phyloP scores from a whole-genome alignment of 2,329 filamentous ascomycete species.

The Colletotrichum orbiculare region DNA sequence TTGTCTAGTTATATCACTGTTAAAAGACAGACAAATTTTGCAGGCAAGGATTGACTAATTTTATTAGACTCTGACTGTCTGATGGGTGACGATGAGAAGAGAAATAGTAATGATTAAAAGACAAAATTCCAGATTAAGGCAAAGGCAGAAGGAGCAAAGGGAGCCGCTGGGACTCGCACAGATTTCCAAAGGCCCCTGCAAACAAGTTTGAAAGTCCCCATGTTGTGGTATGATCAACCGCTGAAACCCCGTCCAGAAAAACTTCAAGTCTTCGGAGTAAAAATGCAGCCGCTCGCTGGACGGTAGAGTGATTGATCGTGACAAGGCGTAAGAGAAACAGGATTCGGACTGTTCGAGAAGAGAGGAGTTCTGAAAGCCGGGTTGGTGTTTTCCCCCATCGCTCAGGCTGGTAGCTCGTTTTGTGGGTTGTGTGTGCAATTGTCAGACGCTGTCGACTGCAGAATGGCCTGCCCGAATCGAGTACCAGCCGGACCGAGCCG shows the following conservation, averaged over 20 bases:
- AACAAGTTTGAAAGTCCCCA: conserved; percentile 29
- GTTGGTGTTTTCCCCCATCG: background rate
- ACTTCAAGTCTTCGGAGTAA: conserved; percentile 18
- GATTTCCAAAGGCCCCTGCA: conserved; percentile 3
- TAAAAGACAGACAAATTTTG: background rate
- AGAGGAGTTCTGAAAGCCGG: no score
- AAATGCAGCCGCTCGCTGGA: conserved; percentile 8
- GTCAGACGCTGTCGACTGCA: conserved; percentile 19
- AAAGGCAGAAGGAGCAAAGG: background rate
- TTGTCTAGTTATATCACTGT: no score
- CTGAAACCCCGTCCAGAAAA: conserved; percentile 8
- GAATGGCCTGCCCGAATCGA: conserved; percentile 24
- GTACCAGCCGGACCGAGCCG: conserved; percentile 1
- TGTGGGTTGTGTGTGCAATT: conserved; percentile 21
- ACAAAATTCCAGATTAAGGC: conserved; percentile 23
- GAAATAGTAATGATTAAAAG: conserved; percentile 31
- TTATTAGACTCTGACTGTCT: conserved; percentile 6
- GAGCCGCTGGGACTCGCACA: conserved; percentile 24
- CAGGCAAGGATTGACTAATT: conserved; percentile 26
- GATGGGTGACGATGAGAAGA: conserved; percentile 18
- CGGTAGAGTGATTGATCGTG: background rate
- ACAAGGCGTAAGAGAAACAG: conserved; percentile 3
- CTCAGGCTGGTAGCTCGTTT: conserved; percentile 13
- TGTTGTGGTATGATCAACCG: conserved; percentile 5
- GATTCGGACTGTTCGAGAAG: no score